Evolutionary conservation across 73 alveolate genomes (phyloP), one percentile per base, ranked within the genome.

Genomic region (Blepharisma japonicum): DNA sequence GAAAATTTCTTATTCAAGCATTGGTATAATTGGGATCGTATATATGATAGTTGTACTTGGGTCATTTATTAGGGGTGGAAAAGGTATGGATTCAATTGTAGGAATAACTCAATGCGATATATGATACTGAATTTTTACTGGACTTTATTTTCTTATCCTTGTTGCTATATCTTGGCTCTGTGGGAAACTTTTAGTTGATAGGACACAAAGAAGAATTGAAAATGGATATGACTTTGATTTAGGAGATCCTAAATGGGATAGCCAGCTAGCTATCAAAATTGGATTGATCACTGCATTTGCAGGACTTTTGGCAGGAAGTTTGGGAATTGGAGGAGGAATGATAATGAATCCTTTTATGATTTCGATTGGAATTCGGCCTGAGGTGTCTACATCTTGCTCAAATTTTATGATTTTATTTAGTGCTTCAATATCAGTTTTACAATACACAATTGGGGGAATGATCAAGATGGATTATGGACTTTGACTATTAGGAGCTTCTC

Each of bases 311-410:
- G 38, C 74, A 20, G 74, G 74, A 9, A 20, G 47, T 61, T 48
- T 61, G 18, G 74, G 74, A 8, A 61, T 61, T 9, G 74, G 74
- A 14, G 74, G 74, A 61, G 74, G 74, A 2, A 8, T 61, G 11
- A 39, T 61, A 0, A 8, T 61, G 47, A 61, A 61, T 25, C 74
- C 74, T 8, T 14, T 61, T 11, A n/a, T 61, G 14, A 25, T 61
- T 20, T n/a, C 23, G 2, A 8, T 20, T 5, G 74, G 74, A n/a
- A 61, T 61, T n/a, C 11, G 14, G 18, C 38, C 46, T 9, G 74
- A 61, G 47, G 74, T 61, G 11, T 61, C 74, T 20, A 61, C 74
- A 61, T n/a, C 74, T 61, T 61, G 50, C 39, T 61, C 47, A 8
- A 61, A 61, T 61, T n/a, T 61, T 2, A 20, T 61, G 39, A 39